Conservation (phyloP, 768 basidiomycete genomes). For the Amanita rubescens region DNA sequence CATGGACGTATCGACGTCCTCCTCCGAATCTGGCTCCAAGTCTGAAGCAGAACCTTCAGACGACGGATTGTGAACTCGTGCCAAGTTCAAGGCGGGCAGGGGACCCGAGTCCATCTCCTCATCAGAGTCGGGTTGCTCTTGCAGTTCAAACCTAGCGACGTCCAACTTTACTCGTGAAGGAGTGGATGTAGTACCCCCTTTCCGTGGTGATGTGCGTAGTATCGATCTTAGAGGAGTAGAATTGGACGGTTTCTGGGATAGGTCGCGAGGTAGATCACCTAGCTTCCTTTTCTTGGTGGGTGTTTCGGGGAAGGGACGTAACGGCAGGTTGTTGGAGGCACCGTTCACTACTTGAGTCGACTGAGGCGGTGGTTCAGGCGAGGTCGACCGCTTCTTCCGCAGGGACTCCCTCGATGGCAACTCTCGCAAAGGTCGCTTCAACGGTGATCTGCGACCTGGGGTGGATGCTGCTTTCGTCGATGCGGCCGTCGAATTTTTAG, state of each 20-base stretch:
- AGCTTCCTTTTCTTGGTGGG: constrained; percentile 14
- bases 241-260: neutral
- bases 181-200: constrained; percentile 2
- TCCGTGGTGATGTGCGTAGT: constrained; percentile 10
- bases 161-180: constrained; percentile 2
- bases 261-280: neutral
- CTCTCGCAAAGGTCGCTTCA: constrained; percentile 9
- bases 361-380: neutral
- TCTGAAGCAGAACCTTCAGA: constrained; percentile 1
- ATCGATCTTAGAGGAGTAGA: constrained; percentile 11
- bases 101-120: neutral
- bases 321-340: neutral
- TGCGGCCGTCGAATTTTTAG: neutral
- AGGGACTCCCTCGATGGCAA: constrained; percentile 10
- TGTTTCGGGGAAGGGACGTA: constrained; percentile 8
- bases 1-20: neutral
- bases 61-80: neutral
- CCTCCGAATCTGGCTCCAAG: neutral
- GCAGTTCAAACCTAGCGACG: neutral
- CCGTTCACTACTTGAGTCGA: neutral
- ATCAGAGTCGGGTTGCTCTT: neutral
- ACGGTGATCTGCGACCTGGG: constrained; percentile 7
- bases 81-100: neutral
- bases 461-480: neutral
- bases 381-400: constrained; percentile 5